These are phyloP conservation scores for Tuber aestivum DNA, from an alignment of 495 filamentous ascomycete genomes.

Conservation along the genomic window DNA sequence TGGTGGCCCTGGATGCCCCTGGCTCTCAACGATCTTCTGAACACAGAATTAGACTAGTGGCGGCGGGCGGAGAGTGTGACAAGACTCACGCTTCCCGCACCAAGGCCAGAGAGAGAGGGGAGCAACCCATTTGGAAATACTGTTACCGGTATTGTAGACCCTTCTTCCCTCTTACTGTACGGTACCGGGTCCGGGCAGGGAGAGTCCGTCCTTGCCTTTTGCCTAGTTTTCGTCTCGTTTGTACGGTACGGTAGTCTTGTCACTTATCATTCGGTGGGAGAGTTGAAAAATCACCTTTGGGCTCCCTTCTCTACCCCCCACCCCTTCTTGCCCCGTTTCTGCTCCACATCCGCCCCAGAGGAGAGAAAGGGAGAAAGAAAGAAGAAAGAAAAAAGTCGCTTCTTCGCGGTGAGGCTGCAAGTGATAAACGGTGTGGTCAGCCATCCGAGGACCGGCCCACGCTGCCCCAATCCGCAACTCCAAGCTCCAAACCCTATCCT, in stretches of 20 bases:
- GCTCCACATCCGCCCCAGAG: neutral
- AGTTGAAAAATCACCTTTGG: neutral
- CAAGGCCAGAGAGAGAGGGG: neutral
- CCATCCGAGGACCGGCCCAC: neutral
- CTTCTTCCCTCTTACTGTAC: too few species aligned
- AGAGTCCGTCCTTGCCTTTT: neutral
- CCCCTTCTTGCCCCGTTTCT: neutral
- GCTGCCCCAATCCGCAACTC: neutral
- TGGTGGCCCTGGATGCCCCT: conserved; percentile 3
- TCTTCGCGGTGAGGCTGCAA: neutral
- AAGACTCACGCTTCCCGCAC: conserved; percentile 1
- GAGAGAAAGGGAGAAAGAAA: too few species aligned
- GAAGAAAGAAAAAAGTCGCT: neutral
- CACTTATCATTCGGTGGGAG: neutral
- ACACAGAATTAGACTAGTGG: neutral
- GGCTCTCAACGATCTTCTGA: neutral
- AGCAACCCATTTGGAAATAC: neutral
- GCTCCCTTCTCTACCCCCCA: neutral
- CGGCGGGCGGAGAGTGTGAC: conserved; percentile 1
- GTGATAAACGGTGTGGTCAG: neutral
- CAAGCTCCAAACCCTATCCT: neutral
- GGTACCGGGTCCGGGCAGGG: neutral
- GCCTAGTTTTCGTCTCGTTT: neutral
- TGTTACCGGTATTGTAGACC: too few species aligned
- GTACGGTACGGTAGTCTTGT: neutral